A percentile compares a stretch with the other conserved stretches of the same genome.
Evolutionary conservation across 1,284 basidiomycete genomes (phyloP).

Genomic region (Fomitopsis schrenkii): DNA sequence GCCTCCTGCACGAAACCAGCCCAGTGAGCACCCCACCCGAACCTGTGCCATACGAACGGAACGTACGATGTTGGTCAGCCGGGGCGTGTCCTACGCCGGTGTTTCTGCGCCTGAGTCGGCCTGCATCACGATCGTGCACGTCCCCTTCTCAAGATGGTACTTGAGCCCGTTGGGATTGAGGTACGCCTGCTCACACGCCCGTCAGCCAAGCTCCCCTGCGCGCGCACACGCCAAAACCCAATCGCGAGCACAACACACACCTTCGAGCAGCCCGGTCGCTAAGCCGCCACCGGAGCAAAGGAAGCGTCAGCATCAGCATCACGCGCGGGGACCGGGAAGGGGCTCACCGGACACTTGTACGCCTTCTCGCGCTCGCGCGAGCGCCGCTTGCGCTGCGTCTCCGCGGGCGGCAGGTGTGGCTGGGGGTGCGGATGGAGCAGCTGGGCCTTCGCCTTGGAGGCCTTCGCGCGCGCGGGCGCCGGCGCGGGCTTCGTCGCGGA

Average conservation of each 20-base stretch:
- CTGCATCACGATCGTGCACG: constrained; percentile 38
- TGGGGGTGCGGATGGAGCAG: constrained; percentile 6
- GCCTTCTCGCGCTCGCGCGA: constrained; percentile 30
- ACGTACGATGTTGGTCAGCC: background rate
- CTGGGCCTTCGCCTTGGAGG: constrained; percentile 7
- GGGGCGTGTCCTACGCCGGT: background rate
- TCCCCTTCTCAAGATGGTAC: constrained; percentile 60
- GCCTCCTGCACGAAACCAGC: background rate
- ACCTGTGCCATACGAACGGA: background rate
- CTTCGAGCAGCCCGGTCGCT: constrained; percentile 30
- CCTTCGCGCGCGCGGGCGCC: background rate
- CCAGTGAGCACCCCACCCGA: background rate
- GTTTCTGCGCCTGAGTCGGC: constrained; percentile 6
- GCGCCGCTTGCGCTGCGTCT: constrained; percentile 2
- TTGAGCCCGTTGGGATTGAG: constrained; percentile 62
- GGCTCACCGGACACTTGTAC: constrained; percentile 34
- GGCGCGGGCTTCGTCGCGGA: background rate
- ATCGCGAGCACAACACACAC: constrained; percentile 14
- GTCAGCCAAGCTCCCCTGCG: constrained; percentile 1
- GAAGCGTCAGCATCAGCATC: background rate
- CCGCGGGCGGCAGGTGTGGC: background rate
- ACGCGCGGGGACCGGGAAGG: background rate
- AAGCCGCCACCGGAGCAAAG: constrained; percentile 1
- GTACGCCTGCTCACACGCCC: constrained; percentile 36
- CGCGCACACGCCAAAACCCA: background rate